These are phyloP conservation scores for Plectranthus barbatus DNA, from an alignment of 257 asterid species.

Conservation along the genomic window DNA sequence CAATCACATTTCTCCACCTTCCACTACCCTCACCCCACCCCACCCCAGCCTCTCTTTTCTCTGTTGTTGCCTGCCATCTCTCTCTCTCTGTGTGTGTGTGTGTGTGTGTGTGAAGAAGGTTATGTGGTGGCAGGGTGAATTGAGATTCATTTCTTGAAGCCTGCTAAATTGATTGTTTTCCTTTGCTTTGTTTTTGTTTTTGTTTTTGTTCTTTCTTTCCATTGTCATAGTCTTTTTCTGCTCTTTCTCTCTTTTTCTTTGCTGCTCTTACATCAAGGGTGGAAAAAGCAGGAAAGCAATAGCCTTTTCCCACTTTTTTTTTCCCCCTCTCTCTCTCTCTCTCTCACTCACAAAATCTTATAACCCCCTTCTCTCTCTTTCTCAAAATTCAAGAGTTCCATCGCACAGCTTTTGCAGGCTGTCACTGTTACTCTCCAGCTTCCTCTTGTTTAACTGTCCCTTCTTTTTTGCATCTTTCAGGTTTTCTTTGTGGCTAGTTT, in stretches of 20 bases:
- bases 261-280: slow-evolving; percentile 24
- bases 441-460: slow-evolving; percentile 14
- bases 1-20: slow-evolving; percentile 72
- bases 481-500: slow-evolving; percentile 17
- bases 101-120: slow-evolving; percentile 1
- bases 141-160: slow-evolving; percentile 42
- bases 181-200: background rate
- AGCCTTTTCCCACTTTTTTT: slow-evolving; percentile 31
- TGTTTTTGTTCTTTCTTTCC: slow-evolving; percentile 22
- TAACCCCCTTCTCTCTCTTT: background rate
- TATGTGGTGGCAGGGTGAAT: slow-evolving; percentile 7
- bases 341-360: slow-evolving; percentile 19
- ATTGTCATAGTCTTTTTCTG: slow-evolving; percentile 25
- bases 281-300: slow-evolving; percentile 37
- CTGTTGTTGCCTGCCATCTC: slow-evolving; percentile 8
- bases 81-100: slow-evolving; percentile 26
- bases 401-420: slow-evolving; percentile 38
- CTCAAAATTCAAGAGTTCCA: slow-evolving; percentile 24
- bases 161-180: slow-evolving; percentile 14
- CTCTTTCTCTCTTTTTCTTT: slow-evolving; percentile 16
- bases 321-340: slow-evolving; percentile 1
- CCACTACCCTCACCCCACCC: background rate
- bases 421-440: slow-evolving; percentile 26
- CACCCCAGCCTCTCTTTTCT: background rate
- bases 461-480: slow-evolving; percentile 15